These are phyloP conservation scores for Fusarium cicatricum DNA, from an alignment of 2,329 filamentous ascomycete genomes.

Conservation along the genomic window DNA sequence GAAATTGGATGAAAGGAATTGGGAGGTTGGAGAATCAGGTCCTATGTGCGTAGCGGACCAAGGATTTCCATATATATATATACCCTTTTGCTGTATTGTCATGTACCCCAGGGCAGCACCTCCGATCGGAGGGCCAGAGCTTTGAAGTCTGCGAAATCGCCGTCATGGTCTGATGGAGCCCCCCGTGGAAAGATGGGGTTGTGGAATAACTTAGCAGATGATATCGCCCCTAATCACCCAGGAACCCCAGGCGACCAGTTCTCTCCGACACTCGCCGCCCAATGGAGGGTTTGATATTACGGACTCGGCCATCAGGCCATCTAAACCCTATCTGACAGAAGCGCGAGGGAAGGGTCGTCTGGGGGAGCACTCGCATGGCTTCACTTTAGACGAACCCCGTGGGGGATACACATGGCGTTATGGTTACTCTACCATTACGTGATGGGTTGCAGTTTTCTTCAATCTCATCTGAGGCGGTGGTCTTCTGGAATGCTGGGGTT, in stretches of 20 bases:
- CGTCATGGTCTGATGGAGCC: conserved; percentile 20
- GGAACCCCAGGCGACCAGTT: background rate
- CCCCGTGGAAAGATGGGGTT: conserved; percentile 2
- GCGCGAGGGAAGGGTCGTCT: background rate
- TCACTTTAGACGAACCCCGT: conserved; percentile 15
- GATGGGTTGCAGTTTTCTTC: conserved; percentile 14
- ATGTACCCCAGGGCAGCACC: conserved; percentile 22
- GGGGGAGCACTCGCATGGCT: background rate
- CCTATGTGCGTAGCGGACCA: conserved; percentile 12
- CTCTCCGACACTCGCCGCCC: background rate
- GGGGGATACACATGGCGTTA: conserved; percentile 12
- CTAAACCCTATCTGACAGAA: background rate
- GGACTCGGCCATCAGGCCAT: background rate
- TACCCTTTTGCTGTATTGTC: conserved; percentile 14
- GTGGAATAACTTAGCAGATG: background rate
- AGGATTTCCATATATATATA: conserved; percentile 35
- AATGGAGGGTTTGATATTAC: conserved; percentile 21
- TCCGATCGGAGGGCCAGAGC: conserved; percentile 35
- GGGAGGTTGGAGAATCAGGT: conserved; percentile 6
- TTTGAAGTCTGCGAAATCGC: conserved; percentile 14
- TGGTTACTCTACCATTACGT: conserved; percentile 19
- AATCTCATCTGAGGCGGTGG: too few species aligned
- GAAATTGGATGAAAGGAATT: background rate
- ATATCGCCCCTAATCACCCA: background rate
- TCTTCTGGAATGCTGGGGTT: too few species aligned